A percentile compares a stretch with the other conserved stretches of the same genome.
These are phyloP conservation scores for Coprinellus micaceus DNA, from an alignment of 768 basidiomycete species.

Conservation along the genomic window DNA sequence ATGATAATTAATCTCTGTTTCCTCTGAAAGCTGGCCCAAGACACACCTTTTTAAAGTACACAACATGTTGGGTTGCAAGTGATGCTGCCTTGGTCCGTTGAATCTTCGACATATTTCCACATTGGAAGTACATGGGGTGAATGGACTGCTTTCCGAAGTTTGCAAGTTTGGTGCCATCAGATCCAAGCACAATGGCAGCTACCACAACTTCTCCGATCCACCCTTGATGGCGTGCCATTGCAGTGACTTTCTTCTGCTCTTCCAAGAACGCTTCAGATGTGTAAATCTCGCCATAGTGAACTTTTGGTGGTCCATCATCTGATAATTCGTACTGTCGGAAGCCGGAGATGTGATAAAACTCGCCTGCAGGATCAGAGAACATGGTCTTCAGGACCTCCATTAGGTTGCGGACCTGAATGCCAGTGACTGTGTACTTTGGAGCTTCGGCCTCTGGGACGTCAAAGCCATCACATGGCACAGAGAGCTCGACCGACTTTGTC, in stretches of 20 bases:
- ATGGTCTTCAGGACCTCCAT: slow-evolving; percentile 9
- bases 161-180: slow-evolving; percentile 30
- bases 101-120: slow-evolving; percentile 40
- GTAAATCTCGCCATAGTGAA: slow-evolving; percentile 17
- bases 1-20: too few relatives aligned
- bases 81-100: slow-evolving; percentile 19
- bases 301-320: slow-evolving; percentile 5
- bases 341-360: slow-evolving; percentile 13
- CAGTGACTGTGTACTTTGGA: slow-evolving; percentile 16
- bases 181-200: slow-evolving; percentile 25
- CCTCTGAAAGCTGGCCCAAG: slow-evolving; percentile 8
- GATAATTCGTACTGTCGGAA: slow-evolving; percentile 9
- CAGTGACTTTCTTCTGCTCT: slow-evolving; percentile 10
- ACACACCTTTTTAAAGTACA: slow-evolving; percentile 34
- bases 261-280: slow-evolving; percentile 16
- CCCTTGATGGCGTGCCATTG: not conserved
- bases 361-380: slow-evolving; percentile 10
- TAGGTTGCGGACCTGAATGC: slow-evolving; percentile 12
- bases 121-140: slow-evolving; percentile 30
- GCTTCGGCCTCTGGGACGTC: slow-evolving; percentile 6
- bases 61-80: slow-evolving; percentile 33
- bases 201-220: slow-evolving; percentile 17
- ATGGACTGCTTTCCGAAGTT: slow-evolving; percentile 29
- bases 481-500: not conserved
- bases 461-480: not conserved